A percentile compares a stretch with the other conserved stretches of the same genome.
These are phyloP conservation scores for Zymoseptoria brevis DNA, from an alignment of 2,329 filamentous ascomycete species.

Conservation along the genomic window DNA sequence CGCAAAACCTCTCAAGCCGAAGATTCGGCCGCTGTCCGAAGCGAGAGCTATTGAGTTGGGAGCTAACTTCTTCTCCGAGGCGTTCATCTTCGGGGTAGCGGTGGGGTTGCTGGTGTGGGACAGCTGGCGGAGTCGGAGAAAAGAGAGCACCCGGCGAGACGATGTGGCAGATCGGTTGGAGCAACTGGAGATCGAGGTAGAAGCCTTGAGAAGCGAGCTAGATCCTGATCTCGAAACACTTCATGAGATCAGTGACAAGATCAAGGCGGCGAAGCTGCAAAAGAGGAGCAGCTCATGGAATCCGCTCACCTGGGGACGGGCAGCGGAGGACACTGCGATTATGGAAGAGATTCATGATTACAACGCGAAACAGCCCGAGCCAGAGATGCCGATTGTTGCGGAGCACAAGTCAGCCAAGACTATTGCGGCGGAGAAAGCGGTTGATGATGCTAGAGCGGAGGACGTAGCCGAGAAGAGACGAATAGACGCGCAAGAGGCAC, in stretches of 20 bases:
- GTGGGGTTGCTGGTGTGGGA: conserved; percentile 56
- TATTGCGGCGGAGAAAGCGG: conserved; percentile 1
- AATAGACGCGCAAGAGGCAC: background rate
- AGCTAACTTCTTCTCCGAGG: conserved; percentile 60
- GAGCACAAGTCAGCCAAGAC: conserved; percentile 3
- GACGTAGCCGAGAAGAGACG: background rate
- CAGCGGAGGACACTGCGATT: conserved; percentile 10
- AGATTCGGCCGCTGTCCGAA: conserved; percentile 57
- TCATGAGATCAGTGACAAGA: conserved; percentile 33
- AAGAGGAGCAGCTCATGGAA: conserved; percentile 25
- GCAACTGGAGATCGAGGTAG: conserved; percentile 46
- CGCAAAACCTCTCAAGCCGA: conserved; percentile 28
- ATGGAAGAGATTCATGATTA: conserved; percentile 10
- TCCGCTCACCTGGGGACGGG: conserved; percentile 20
- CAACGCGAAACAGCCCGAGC: conserved; percentile 5
- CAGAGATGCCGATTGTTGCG: conserved; percentile 2
- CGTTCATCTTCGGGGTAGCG: conserved; percentile 58
- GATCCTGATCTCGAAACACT: conserved; percentile 26
- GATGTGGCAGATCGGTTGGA: conserved; percentile 53
- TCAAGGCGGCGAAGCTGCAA: conserved; percentile 20
- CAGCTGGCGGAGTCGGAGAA: conserved; percentile 52
- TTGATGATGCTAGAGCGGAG: background rate
- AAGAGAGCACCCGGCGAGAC: conserved; percentile 52
- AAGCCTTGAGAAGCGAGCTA: conserved; percentile 28
- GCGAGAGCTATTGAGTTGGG: conserved; percentile 61